Conservation (phyloP, 73 alveolate genomes). For the Paramecium sexaurelia region DNA sequence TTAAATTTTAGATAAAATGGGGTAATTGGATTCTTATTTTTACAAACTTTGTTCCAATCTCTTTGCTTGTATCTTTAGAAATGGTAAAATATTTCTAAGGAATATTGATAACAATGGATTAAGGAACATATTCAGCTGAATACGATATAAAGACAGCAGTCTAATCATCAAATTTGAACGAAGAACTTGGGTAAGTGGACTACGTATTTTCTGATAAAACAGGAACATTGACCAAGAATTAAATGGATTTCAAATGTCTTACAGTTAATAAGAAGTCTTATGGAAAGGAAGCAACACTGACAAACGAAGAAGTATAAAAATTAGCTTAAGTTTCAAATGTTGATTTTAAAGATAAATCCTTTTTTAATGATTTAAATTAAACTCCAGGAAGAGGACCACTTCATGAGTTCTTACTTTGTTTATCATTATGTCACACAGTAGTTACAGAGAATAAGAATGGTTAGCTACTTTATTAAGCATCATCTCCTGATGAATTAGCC, state of each 20-base stretch:
- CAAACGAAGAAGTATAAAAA: background rate
- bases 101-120: conserved; percentile 76
- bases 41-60: conserved; percentile 86
- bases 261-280: conserved; percentile 72
- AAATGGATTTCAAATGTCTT: conserved; percentile 83
- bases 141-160: conserved; percentile 78
- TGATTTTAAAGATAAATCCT: conserved; percentile 41
- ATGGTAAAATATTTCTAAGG: conserved; percentile 82
- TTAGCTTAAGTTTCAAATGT: conserved; percentile 51
- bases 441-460: conserved; percentile 73
- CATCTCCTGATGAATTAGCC: conserved; percentile 96
- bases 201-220: conserved; percentile 89
- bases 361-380: conserved; percentile 48
- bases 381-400: background rate
- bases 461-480: conserved; percentile 82
- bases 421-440: conserved; percentile 85
- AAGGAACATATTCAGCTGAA: conserved; percentile 71
- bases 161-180: conserved; percentile 82
- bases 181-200: conserved; percentile 87
- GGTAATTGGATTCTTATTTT: conserved; percentile 72
- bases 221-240: conserved; percentile 87
- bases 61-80: conserved; percentile 83
- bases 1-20: conserved; percentile 53
- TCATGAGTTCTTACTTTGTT: conserved; percentile 66
- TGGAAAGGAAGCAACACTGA: conserved; percentile 67